A percentile compares a stretch with the other conserved stretches of the same genome.
Evolutionary conservation across 805 yeast species (phyloP).

Genomic region (Pichia californica): DNA sequence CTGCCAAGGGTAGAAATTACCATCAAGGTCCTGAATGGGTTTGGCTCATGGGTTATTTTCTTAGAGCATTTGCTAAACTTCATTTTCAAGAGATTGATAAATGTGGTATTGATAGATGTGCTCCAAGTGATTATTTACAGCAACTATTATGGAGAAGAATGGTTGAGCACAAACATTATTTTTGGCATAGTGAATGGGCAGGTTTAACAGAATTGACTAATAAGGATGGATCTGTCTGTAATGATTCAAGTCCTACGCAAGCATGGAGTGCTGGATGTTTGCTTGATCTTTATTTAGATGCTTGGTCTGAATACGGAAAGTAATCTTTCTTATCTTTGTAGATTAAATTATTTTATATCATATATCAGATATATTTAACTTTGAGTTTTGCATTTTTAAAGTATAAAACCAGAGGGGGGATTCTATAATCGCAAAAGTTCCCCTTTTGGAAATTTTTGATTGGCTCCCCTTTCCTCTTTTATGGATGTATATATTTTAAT

Average conservation of each 20-base stretch:
- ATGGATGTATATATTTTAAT: no score
- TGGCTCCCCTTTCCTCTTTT: no score
- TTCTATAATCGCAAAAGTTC: no score
- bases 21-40: slow-evolving; percentile 99
- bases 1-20: slow-evolving; percentile 91
- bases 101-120: slow-evolving; percentile 12
- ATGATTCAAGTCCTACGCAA: slow-evolving; percentile 90
- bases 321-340: not conserved
- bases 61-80: slow-evolving; percentile 66
- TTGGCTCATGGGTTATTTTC: slow-evolving; percentile 83
- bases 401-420: no score
- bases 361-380: not conserved
- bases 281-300: slow-evolving; percentile 69
- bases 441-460: no score
- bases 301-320: slow-evolving; percentile 30
- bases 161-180: slow-evolving; percentile 61
- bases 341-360: not conserved
- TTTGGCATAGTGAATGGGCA: slow-evolving; percentile 78
- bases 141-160: slow-evolving; percentile 57
- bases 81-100: slow-evolving; percentile 29
- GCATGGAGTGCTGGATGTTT: slow-evolving; percentile 94
- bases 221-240: slow-evolving; percentile 74
- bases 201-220: slow-evolving; percentile 91
- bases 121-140: slow-evolving; percentile 45
- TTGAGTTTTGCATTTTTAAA: no score